Conservation (phyloP, 2,329 filamentous ascomycete species). For the Calonectria fujianensis region DNA sequence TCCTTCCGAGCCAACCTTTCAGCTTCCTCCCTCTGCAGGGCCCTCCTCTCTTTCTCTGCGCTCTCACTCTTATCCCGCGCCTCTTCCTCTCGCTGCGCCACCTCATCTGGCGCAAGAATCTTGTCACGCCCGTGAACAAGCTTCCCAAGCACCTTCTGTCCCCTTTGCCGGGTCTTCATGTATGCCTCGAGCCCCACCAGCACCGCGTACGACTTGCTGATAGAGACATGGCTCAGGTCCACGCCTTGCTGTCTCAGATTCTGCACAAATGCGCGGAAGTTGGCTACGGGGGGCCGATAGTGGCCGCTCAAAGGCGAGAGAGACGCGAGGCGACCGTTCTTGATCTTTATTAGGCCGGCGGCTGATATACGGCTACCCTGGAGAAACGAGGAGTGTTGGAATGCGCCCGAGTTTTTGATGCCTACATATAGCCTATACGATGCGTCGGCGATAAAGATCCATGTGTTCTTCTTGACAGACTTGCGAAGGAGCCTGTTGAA, state of each 20-base stretch:
- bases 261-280: constrained; percentile 88
- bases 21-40: constrained; percentile 62
- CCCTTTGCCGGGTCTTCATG: constrained; percentile 78
- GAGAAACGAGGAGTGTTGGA: constrained; percentile 93
- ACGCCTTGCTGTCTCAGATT: constrained; percentile 83
- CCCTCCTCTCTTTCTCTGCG: constrained; percentile 70
- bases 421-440: constrained; percentile 90
- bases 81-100: constrained; percentile 74
- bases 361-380: constrained; percentile 88
- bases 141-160: constrained; percentile 73
- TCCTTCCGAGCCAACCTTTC: constrained; percentile 67
- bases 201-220: constrained; percentile 88
- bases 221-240: constrained; percentile 86
- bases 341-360: constrained; percentile 90
- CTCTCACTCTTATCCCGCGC: constrained; percentile 77
- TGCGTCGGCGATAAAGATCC: constrained; percentile 95
- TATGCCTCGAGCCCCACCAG: constrained; percentile 90
- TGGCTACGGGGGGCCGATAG: constrained; percentile 88
- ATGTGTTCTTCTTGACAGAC: constrained; percentile 89
- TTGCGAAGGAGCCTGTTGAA: constrained; percentile 87
- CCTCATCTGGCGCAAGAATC: constrained; percentile 76
- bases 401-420: constrained; percentile 91
- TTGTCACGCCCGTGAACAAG: constrained; percentile 74
- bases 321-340: constrained; percentile 84
- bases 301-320: constrained; percentile 85